These are phyloP conservation scores for Elsinoe arachidis DNA, from an alignment of 2,329 filamentous ascomycete genomes.

Conservation along the genomic window DNA sequence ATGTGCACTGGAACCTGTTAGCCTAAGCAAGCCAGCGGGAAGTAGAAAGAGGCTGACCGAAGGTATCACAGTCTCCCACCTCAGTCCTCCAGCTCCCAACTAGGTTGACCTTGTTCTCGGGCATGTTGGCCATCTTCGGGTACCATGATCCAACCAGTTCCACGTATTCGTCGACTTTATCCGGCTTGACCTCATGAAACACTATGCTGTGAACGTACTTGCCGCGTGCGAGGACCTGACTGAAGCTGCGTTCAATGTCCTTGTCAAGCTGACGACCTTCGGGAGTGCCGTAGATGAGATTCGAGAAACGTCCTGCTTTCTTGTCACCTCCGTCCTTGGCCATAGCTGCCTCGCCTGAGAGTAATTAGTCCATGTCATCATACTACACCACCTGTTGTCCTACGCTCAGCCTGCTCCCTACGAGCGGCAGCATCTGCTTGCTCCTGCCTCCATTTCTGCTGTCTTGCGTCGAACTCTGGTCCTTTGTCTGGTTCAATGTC, in stretches of 20 bases:
- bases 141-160: constrained; percentile 87
- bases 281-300: constrained; percentile 92
- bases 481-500: constrained; percentile 71
- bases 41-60: constrained; percentile 52
- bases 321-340: constrained; percentile 55
- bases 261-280: constrained; percentile 90
- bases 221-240: constrained; percentile 83
- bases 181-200: constrained; percentile 89
- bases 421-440: constrained; percentile 56
- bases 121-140: constrained; percentile 71
- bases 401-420: constrained; percentile 77
- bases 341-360: constrained; percentile 46
- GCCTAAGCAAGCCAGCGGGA: not conserved
- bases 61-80: constrained; percentile 93
- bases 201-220: constrained; percentile 99
- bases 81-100: constrained; percentile 98
- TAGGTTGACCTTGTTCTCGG: constrained; percentile 88
- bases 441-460: constrained; percentile 78
- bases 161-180: constrained; percentile 91
- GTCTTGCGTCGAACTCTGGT: constrained; percentile 69
- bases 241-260: constrained; percentile 93
- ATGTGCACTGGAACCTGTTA: constrained; percentile 66
- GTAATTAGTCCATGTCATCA: not conserved
- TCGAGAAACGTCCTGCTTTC: constrained; percentile 60
- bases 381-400: constrained; percentile 35